phyloP scores from a whole-genome alignment of 345 rosid species.

The Salix purpurea region DNA sequence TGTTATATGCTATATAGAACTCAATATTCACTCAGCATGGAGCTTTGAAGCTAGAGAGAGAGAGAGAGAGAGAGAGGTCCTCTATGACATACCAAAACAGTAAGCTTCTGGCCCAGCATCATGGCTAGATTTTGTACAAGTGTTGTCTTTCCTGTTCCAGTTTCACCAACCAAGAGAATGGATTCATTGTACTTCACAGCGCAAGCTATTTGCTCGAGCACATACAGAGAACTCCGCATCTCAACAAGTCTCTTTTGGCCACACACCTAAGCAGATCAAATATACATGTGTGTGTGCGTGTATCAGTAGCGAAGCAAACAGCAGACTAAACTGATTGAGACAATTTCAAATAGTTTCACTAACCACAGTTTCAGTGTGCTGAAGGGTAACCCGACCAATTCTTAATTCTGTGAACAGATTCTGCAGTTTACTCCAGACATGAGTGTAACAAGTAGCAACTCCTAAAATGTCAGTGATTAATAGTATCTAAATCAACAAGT shows the following conservation, averaged over 20 bases:
- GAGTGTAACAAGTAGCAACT: constrained; percentile 22
- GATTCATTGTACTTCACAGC: constrained; percentile 80
- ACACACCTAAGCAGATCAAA: constrained; percentile 41
- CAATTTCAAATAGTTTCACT: constrained; percentile 25
- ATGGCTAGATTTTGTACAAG: constrained; percentile 81
- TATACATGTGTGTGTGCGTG: not conserved
- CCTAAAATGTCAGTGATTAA: not conserved
- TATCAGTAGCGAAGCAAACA: constrained; percentile 9
- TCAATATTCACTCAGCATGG: not conserved
- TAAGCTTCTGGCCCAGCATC: constrained; percentile 79
- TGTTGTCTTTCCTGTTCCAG: constrained; percentile 98
- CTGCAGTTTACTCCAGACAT: constrained; percentile 43
- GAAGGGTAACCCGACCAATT: constrained; percentile 73
- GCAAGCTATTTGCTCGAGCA: constrained; percentile 84
- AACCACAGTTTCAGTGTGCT: constrained; percentile 45
- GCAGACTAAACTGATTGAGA: constrained; percentile 16
- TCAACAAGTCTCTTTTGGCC: constrained; percentile 58
- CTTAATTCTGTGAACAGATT: constrained; percentile 41
- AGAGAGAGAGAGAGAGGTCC: not conserved
- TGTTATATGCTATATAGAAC: not conserved
- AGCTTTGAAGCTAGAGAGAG: not conserved
- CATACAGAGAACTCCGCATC: constrained; percentile 63
- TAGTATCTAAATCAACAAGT: constrained; percentile 15
- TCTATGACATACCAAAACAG: constrained; percentile 66
- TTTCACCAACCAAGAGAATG: constrained; percentile 96